Evolutionary conservation across 257 asterid species (phyloP).

Genomic region (Sherardia arvensis): DNA sequence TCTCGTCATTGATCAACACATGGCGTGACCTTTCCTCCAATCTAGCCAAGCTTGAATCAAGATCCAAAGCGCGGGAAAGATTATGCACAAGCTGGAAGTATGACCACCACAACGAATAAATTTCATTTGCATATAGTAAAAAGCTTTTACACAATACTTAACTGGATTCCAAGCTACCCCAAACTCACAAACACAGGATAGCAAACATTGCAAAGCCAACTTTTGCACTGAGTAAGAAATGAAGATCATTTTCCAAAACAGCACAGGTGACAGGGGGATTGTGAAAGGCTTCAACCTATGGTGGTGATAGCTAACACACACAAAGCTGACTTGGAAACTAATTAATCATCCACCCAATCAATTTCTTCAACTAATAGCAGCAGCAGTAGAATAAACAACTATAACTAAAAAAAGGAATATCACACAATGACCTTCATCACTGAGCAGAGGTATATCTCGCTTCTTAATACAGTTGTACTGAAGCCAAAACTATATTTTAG

Average conservation of each 20-base stretch:
- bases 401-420: no score
- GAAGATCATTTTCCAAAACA: not conserved
- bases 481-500: not conserved
- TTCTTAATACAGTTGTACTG: not conserved
- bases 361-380: not conserved
- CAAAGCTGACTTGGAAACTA: not conserved
- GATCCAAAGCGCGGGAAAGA: constrained; percentile 63
- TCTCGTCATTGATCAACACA: constrained; percentile 76
- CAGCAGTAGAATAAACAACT: not conserved
- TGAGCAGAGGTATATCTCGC: not conserved
- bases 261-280: not conserved
- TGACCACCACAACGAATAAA: not conserved
- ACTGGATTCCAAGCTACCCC: not conserved
- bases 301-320: not conserved
- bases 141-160: not conserved
- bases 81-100: constrained; percentile 59
- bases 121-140: not conserved
- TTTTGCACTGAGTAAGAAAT: not conserved
- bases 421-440: not conserved
- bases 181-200: not conserved
- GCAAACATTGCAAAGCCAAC: not conserved
- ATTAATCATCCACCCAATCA: not conserved
- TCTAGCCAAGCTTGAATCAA: constrained; percentile 83
- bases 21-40: constrained; percentile 88
- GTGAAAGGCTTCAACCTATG: not conserved